Conservation (phyloP, 2,329 filamentous ascomycete species). For the Didymella sp. region DNA sequence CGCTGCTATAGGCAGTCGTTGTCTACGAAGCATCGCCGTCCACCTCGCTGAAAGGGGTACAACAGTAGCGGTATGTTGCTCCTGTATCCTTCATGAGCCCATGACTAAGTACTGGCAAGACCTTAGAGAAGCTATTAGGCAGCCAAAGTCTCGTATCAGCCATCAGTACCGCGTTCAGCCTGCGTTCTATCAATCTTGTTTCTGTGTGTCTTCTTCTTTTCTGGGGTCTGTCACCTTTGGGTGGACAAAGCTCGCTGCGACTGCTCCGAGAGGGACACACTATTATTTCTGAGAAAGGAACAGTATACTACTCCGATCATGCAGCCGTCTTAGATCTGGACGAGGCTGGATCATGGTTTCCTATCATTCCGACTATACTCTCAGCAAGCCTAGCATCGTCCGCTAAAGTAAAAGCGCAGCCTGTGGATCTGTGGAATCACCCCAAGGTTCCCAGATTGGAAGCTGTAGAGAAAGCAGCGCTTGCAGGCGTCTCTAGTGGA, state of each 20-base stretch:
- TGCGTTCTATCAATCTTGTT: conserved; percentile 6
- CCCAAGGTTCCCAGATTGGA: conserved; percentile 15
- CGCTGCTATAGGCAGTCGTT: conserved; percentile 13
- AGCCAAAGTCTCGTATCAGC: conserved; percentile 19
- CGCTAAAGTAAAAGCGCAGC: not conserved
- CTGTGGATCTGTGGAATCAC: conserved; percentile 15
- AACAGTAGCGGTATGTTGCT: not conserved
- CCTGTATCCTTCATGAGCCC: not conserved
- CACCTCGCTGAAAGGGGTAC: conserved; percentile 9
- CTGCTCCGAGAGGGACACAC: conserved; percentile 5
- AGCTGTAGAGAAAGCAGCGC: not conserved
- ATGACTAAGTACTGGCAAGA: not conserved
- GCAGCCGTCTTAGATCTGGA: not conserved
- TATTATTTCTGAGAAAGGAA: not conserved
- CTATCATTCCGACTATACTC: conserved; percentile 1
- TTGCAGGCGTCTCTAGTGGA: not conserved
- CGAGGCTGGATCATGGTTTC: not conserved
- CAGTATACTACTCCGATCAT: conserved; percentile 6
- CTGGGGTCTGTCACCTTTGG: conserved; percentile 12
- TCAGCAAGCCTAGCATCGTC: conserved; percentile 11
- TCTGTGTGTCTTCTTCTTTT: not conserved
- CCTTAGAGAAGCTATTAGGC: conserved; percentile 16
- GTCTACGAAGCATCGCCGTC: conserved; percentile 7
- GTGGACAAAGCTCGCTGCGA: conserved; percentile 15
- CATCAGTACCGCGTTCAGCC: conserved; percentile 7